Conservation (phyloP, 148 eudicot genomes). For the Rhododendron williamsianum region DNA sequence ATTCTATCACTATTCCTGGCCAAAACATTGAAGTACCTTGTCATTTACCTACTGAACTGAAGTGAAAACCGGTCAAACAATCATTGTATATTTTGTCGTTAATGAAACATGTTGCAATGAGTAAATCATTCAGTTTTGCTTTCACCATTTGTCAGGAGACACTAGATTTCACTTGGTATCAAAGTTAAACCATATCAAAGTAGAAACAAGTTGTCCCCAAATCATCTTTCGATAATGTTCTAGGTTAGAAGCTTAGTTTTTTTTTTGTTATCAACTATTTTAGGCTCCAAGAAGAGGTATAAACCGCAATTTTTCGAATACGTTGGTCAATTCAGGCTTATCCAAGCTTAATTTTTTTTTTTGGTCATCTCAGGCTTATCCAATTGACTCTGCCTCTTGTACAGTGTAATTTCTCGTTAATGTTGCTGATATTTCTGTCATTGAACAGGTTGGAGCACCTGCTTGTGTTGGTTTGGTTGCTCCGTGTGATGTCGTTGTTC, state of each 20-base stretch:
- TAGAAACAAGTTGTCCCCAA: neutral
- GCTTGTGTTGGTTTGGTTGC: conserved; percentile 55
- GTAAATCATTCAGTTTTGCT: neutral
- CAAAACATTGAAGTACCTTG: neutral
- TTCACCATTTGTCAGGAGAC: neutral
- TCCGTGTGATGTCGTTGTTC: conserved; percentile 46
- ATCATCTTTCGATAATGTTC: neutral
- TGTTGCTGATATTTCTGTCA: neutral
- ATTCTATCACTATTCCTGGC: neutral
- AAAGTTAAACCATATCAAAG: neutral
- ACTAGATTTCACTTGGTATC: neutral
- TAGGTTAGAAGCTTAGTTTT: neutral
- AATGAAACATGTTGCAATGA: neutral
- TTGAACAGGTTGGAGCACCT: conserved; percentile 45
- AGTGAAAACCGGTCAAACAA: neutral
- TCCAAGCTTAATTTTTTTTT: neutral
- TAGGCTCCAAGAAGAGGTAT: neutral
- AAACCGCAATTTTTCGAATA: neutral
- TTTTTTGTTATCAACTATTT: neutral
- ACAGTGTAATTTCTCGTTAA: neutral
- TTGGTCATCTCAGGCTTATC: neutral
- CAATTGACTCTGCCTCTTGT: neutral
- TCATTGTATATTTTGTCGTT: neutral
- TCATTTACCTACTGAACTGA: neutral
- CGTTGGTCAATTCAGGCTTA: neutral